A percentile compares a stretch with the other conserved stretches of the same genome.
These are phyloP conservation scores for Closterium sp. DNA, from an alignment of 139 green algal genomes.

Conservation along the genomic window DNA sequence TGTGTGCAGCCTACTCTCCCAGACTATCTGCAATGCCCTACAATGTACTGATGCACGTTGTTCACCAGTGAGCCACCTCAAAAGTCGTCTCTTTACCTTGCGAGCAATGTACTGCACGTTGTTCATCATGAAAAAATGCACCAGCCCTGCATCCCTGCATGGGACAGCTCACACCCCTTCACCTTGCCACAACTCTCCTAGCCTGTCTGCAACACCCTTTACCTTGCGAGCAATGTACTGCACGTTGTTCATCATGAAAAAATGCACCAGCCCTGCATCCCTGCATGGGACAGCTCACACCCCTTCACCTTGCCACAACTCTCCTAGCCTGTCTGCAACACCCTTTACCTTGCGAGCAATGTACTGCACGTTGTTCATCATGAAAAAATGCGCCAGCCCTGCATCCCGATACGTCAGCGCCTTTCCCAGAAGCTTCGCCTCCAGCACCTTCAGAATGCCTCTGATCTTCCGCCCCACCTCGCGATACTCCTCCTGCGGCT, in stretches of 20 bases:
- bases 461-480: background rate
- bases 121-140: conserved; percentile 37
- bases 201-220: too few species aligned
- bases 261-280: background rate
- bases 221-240: conserved; percentile 34
- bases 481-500: background rate
- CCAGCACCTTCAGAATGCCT: background rate
- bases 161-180: conserved; percentile 8
- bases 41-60: too few species aligned
- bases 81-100: too few species aligned
- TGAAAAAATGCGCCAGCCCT: conserved; percentile 13
- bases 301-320: too few species aligned
- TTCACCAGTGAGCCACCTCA: too few species aligned
- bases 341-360: conserved; percentile 16
- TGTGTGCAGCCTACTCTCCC: too few species aligned
- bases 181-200: too few species aligned
- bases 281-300: too few species aligned
- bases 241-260: conserved; percentile 44
- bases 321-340: background rate
- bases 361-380: conserved; percentile 48
- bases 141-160: conserved; percentile 4
- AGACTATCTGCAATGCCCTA: too few species aligned
- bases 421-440: background rate
- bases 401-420: background rate
- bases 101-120: conserved; percentile 42